These are phyloP conservation scores for Neoarthrinium moseri DNA, from an alignment of 2,329 filamentous ascomycete species.

Conservation along the genomic window DNA sequence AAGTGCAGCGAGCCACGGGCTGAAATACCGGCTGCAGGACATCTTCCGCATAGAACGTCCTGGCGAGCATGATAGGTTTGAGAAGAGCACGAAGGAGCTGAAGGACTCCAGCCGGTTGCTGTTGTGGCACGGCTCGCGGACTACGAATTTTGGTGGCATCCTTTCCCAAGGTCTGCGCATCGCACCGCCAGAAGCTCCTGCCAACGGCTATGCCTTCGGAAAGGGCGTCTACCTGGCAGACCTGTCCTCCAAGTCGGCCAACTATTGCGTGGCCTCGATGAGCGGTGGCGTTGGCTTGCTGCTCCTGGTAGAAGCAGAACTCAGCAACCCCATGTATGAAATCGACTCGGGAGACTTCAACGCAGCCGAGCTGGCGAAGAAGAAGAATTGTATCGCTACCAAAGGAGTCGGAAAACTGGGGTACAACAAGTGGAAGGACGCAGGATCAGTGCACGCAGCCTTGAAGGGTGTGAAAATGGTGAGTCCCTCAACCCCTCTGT, in stretches of 20 bases:
- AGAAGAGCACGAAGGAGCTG: constrained; percentile 49
- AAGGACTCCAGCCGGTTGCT: constrained; percentile 61
- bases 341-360: constrained; percentile 55
- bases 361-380: constrained; percentile 61
- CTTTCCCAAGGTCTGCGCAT: constrained; percentile 80
- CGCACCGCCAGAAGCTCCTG: constrained; percentile 59
- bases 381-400: constrained; percentile 60
- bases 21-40: constrained; percentile 60
- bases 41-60: constrained; percentile 79
- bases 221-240: constrained; percentile 85
- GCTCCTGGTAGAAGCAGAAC: constrained; percentile 79
- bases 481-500: too few species aligned
- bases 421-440: constrained; percentile 73
- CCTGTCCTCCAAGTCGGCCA: constrained; percentile 75
- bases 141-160: constrained; percentile 81
- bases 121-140: constrained; percentile 80
- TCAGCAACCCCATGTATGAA: constrained; percentile 71
- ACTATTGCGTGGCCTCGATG: constrained; percentile 63
- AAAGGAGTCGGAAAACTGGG: constrained; percentile 64
- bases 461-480: constrained; percentile 70
- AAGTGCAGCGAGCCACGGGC: constrained; percentile 61
- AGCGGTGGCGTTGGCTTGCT: constrained; percentile 67
- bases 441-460: constrained; percentile 57
- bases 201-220: constrained; percentile 79
- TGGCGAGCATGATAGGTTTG: constrained; percentile 69